A percentile compares a stretch with the other conserved stretches of the same genome.
Evolutionary conservation across 805 yeast genomes (phyloP).

Genomic region (Brettanomyces naardenensis): DNA sequence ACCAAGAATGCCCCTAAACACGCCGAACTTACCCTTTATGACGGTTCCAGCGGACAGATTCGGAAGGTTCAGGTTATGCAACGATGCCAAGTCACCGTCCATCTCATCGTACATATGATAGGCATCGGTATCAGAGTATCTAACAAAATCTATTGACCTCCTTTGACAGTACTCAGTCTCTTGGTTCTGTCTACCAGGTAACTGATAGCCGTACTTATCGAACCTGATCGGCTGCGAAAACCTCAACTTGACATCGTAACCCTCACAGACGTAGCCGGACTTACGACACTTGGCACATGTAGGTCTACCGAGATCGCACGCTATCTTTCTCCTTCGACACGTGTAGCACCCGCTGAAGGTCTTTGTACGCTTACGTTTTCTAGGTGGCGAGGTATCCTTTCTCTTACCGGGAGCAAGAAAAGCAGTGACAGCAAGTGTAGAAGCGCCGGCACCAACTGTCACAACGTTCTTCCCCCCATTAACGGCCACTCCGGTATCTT

Average conservation of each 20-base stretch:
- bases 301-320: constrained; percentile 72
- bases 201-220: constrained; percentile 36
- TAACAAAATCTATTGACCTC: constrained; percentile 66
- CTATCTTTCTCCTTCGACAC: constrained; percentile 71
- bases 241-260: constrained; percentile 72
- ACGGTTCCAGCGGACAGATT: constrained; percentile 25
- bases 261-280: constrained; percentile 65
- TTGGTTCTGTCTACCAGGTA: constrained; percentile 24
- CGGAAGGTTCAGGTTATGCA: constrained; percentile 41
- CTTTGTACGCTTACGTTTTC: constrained; percentile 39
- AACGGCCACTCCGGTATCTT: no score
- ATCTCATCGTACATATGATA: constrained; percentile 76
- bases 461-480: no score
- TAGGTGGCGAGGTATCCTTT: not conserved
- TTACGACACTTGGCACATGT: constrained; percentile 63
- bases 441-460: no score
- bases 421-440: not conserved
- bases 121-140: constrained; percentile 48
- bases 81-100: constrained; percentile 56
- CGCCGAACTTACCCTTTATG: constrained; percentile 73
- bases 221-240: constrained; percentile 62
- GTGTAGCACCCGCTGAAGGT: constrained; percentile 88
- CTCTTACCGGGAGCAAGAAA: not conserved
- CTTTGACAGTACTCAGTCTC: constrained; percentile 54
- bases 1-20: constrained; percentile 41